Conservation (phyloP, 2,329 filamentous ascomycete species). For the Dendryphion nanum region DNA sequence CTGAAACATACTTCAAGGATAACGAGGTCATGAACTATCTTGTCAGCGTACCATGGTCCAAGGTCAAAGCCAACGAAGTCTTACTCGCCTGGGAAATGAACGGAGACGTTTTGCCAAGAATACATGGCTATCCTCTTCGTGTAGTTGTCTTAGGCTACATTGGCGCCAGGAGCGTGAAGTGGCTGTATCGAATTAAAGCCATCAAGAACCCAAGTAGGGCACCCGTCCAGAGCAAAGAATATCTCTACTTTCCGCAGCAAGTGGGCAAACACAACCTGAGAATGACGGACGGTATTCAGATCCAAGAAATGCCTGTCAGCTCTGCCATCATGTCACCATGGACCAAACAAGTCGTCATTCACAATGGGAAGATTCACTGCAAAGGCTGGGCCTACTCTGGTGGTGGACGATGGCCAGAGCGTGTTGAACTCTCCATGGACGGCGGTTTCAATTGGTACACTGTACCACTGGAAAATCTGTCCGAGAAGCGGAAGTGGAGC, state of each 20-base stretch:
- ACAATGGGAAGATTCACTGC: conserved; percentile 58
- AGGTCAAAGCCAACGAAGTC: conserved; percentile 66
- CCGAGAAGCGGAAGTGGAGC: conserved; percentile 60
- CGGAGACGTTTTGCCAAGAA: conserved; percentile 60
- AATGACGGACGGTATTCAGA: conserved; percentile 61
- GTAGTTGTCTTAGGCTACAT: conserved; percentile 66
- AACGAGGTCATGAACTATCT: conserved; percentile 64
- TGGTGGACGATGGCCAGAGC: conserved; percentile 51
- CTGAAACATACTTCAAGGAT: conserved; percentile 72
- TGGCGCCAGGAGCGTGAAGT: conserved; percentile 62
- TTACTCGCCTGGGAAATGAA: conserved; percentile 73
- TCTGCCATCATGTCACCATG: conserved; percentile 65
- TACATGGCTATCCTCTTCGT: conserved; percentile 65
- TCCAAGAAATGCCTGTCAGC: conserved; percentile 71
- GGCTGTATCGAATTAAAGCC: conserved; percentile 63
- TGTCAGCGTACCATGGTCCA: conserved; percentile 65
- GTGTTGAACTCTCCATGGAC: conserved; percentile 63
- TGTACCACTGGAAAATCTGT: conserved; percentile 60
- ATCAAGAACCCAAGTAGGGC: conserved; percentile 57
- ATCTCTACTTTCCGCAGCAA: conserved; percentile 65
- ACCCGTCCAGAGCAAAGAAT: conserved; percentile 62
- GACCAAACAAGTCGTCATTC: conserved; percentile 60
- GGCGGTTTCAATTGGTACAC: conserved; percentile 65
- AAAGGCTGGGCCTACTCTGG: conserved; percentile 46
- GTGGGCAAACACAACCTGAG: conserved; percentile 65